Conservation (phyloP, 805 yeast species). For the Ogataea minuta region DNA sequence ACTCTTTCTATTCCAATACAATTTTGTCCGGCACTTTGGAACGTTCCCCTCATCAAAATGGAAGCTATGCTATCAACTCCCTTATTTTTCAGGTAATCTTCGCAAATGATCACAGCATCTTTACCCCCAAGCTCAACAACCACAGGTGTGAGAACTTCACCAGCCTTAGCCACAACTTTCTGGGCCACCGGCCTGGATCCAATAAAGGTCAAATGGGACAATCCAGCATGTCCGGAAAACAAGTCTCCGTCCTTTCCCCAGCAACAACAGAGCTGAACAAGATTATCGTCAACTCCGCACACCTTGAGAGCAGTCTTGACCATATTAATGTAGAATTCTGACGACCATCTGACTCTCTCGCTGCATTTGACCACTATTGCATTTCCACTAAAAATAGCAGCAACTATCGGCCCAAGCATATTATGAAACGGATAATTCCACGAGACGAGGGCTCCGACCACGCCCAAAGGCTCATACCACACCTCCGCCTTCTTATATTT, state of each 20-base stretch:
- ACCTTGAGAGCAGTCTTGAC: slow-evolving; percentile 68
- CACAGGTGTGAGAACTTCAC: slow-evolving; percentile 86
- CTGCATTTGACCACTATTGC: slow-evolving; percentile 91
- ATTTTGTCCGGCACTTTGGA: slow-evolving; percentile 97
- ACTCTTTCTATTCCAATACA: slow-evolving; percentile 97
- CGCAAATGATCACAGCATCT: slow-evolving; percentile 85
- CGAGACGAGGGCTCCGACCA: slow-evolving; percentile 84
- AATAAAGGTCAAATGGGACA: slow-evolving; percentile 89
- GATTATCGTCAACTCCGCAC: slow-evolving; percentile 73
- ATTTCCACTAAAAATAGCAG: slow-evolving; percentile 88
- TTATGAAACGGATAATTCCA: slow-evolving; percentile 99
- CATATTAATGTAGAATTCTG: slow-evolving; percentile 70
- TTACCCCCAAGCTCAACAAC: slow-evolving; percentile 97
- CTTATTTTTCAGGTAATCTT: slow-evolving; percentile 59
- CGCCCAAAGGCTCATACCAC: slow-evolving; percentile 88
- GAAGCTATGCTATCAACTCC: slow-evolving; percentile 59
- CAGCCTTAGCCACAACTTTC: slow-evolving; percentile 77
- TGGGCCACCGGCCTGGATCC: slow-evolving; percentile 97
- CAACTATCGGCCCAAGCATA: slow-evolving; percentile 86
- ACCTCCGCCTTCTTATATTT: slow-evolving; percentile 91
- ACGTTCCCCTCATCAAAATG: slow-evolving; percentile 88
- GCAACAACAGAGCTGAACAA: slow-evolving; percentile 86
- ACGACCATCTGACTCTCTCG: slow-evolving; percentile 95
- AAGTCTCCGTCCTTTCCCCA: slow-evolving; percentile 84
- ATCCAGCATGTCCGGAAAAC: slow-evolving; percentile 77